Percentiles rank a stretch among this genome's conserved stretches.
These are phyloP conservation scores for Fomitopsis betulina DNA, from an alignment of 1,284 basidiomycete species.

Conservation along the genomic window DNA sequence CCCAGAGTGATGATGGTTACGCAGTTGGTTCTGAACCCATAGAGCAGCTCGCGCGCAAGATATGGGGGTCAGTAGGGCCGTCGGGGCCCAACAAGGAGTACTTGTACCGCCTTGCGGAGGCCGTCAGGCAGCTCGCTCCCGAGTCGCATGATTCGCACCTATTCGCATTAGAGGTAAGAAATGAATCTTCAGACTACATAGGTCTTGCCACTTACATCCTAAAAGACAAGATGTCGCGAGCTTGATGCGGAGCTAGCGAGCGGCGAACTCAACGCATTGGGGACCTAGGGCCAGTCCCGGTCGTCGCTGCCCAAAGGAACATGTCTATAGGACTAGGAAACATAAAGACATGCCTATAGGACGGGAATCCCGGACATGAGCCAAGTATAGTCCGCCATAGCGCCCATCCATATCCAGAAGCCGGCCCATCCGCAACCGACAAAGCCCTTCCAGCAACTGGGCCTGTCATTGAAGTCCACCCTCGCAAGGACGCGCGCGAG, in stretches of 20 bases:
- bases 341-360: too few relatives aligned
- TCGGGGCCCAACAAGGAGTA: slow-evolving; percentile 89
- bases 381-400: slow-evolving; percentile 69
- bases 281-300: background rate
- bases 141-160: slow-evolving; percentile 76
- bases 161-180: slow-evolving; percentile 64
- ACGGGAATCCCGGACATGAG: slow-evolving; percentile 25
- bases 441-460: slow-evolving; percentile 94
- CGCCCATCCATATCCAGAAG: slow-evolving; percentile 85
- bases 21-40: slow-evolving; percentile 78
- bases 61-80: slow-evolving; percentile 74
- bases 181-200: background rate
- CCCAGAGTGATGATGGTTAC: too few relatives aligned
- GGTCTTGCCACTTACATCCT: background rate
- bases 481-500: slow-evolving; percentile 76
- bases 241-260: slow-evolving; percentile 18
- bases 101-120: slow-evolving; percentile 65
- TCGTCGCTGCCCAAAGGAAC: background rate
- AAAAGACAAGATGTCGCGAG: slow-evolving; percentile 26
- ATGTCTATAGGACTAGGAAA: background rate
- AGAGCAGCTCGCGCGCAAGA: slow-evolving; percentile 58
- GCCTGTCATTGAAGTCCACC: slow-evolving; percentile 75
- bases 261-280: background rate
- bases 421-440: slow-evolving; percentile 87
- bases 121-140: slow-evolving; percentile 67